Evolutionary conservation across 2,329 filamentous ascomycete genomes (phyloP).

Genomic region (Colletotrichum neosansevieriae): DNA sequence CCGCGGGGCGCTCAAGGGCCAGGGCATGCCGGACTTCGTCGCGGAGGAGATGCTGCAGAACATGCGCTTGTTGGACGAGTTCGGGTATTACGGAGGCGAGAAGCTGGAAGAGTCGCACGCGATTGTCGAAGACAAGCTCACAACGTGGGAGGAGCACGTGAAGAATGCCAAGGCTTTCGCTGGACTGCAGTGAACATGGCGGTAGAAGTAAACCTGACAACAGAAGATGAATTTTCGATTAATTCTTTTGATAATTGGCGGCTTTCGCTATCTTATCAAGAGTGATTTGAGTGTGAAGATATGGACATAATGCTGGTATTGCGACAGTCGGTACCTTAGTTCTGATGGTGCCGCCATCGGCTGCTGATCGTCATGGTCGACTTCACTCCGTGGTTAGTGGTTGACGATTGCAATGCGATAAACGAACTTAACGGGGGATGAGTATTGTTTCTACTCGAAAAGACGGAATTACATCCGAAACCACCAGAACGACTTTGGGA

Average conservation of each 20-base stretch:
- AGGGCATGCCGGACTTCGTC: slow-evolving; percentile 43
- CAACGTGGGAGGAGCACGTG: slow-evolving; percentile 54
- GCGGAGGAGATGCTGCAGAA: slow-evolving; percentile 57
- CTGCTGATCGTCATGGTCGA: too few relatives aligned
- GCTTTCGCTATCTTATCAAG: too few relatives aligned
- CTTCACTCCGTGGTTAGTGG: too few relatives aligned
- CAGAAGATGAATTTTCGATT: slow-evolving; percentile 10
- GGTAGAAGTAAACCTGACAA: background rate
- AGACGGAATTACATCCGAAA: background rate
- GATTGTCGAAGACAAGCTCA: slow-evolving; percentile 52
- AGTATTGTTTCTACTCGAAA: too few relatives aligned
- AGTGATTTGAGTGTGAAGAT: too few relatives aligned
- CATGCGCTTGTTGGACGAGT: slow-evolving; percentile 55
- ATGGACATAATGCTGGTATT: too few relatives aligned
- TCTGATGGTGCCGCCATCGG: background rate
- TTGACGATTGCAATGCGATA: background rate
- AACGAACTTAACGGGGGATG: too few relatives aligned
- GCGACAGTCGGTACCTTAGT: too few relatives aligned
- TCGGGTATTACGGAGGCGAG: slow-evolving; percentile 55
- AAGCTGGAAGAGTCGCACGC: slow-evolving; percentile 48
- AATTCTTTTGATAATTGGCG: background rate
- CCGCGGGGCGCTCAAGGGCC: slow-evolving; percentile 49
- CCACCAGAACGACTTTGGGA: background rate
- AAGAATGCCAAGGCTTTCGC: slow-evolving; percentile 50
- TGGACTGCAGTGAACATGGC: slow-evolving; percentile 48